Evolutionary conservation across 2,329 filamentous ascomycete species (phyloP).

Genomic region (Dothistroma septosporum): DNA sequence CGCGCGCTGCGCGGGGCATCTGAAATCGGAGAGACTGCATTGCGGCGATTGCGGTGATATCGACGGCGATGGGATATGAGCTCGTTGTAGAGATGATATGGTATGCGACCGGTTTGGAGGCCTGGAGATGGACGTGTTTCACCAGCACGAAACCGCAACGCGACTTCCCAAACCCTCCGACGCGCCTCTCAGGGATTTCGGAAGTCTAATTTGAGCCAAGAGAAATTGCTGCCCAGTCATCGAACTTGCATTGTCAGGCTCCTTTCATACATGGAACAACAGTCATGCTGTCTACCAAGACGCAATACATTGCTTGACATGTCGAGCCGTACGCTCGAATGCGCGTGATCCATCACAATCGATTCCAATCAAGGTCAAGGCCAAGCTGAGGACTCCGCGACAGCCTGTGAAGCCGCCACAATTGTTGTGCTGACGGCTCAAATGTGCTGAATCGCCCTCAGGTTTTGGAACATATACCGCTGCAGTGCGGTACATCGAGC

Average conservation of each 20-base stretch:
- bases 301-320: neutral
- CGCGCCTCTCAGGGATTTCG: neutral
- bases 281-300: neutral
- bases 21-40: slow-evolving; percentile 50
- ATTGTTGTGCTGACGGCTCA: neutral
- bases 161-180: neutral
- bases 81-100: neutral
- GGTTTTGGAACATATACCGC: neutral
- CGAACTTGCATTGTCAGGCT: neutral
- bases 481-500: neutral
- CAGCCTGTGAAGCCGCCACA: too few relatives aligned
- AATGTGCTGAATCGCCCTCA: neutral
- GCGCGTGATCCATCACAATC: too few relatives aligned
- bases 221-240: neutral
- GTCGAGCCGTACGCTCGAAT: neutral
- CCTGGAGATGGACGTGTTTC: neutral
- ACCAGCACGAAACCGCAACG: neutral
- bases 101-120: neutral
- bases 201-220: neutral
- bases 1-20: slow-evolving; percentile 43
- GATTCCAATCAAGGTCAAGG: too few relatives aligned
- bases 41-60: slow-evolving; percentile 16
- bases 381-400: neutral
- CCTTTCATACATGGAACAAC: neutral
- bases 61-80: slow-evolving; percentile 4